Evolutionary conservation across 2,329 filamentous ascomycete species (phyloP).

Genomic region (Colletotrichum sp.): DNA sequence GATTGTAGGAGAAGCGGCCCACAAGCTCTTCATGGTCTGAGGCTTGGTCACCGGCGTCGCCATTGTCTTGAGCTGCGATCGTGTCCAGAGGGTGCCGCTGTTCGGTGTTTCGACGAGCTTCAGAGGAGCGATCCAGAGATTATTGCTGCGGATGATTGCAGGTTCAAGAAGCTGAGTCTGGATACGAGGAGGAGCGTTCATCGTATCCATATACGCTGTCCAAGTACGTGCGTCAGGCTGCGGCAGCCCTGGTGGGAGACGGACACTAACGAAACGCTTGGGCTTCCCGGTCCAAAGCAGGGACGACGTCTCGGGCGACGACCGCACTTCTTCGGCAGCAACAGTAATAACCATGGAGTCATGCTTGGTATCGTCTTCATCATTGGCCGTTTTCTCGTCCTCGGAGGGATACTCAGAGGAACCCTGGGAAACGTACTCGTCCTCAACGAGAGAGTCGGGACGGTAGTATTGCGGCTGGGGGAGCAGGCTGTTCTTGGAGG

Average conservation of each 20-base stretch:
- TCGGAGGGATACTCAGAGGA: conserved; percentile 26
- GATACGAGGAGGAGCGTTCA: conserved; percentile 29
- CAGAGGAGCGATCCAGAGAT: conserved; percentile 34
- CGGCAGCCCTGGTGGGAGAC: conserved; percentile 30
- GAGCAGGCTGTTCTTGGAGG: conserved; percentile 56
- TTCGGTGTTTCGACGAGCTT: neutral
- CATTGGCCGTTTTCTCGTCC: conserved; percentile 28
- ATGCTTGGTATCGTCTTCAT: conserved; percentile 25
- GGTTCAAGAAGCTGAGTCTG: conserved; percentile 31
- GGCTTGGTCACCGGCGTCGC: neutral
- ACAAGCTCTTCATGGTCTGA: conserved; percentile 6
- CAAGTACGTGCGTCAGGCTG: conserved; percentile 43
- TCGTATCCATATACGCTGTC: conserved; percentile 35
- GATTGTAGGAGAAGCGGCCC: conserved; percentile 11
- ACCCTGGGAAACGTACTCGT: conserved; percentile 35
- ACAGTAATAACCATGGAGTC: conserved; percentile 35
- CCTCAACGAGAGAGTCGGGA: conserved; percentile 25
- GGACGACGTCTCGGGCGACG: conserved; percentile 2
- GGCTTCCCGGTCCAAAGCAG: conserved; percentile 18
- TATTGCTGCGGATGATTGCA: conserved; percentile 37
- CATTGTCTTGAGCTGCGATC: neutral
- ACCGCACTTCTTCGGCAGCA: conserved; percentile 26
- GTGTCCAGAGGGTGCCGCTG: conserved; percentile 16
- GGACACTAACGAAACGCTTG: neutral
- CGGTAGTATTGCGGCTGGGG: conserved; percentile 30